These are phyloP conservation scores for Xylaria sp. DNA, from an alignment of 2,329 filamentous ascomycete species.

Conservation along the genomic window DNA sequence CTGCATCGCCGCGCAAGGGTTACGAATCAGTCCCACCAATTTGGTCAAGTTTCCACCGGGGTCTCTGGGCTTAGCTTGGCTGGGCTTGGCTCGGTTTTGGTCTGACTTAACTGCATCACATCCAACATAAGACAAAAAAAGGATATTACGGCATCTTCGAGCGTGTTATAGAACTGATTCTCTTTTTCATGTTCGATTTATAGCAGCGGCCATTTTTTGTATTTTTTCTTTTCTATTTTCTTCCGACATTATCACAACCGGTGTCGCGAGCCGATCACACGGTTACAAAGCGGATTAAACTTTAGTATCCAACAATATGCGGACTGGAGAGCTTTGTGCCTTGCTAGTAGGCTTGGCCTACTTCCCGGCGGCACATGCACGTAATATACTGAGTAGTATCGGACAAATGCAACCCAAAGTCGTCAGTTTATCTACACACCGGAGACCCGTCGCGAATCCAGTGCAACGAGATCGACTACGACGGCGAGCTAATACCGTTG, in stretches of 20 bases:
- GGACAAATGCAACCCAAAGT: slow-evolving; percentile 53
- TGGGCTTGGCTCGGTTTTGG: slow-evolving; percentile 9
- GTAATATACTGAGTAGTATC: slow-evolving; percentile 43
- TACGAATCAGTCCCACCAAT: slow-evolving; percentile 45
- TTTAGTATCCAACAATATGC: slow-evolving; percentile 41
- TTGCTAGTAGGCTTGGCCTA: slow-evolving; percentile 46
- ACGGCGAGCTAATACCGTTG: slow-evolving; percentile 57
- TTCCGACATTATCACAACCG: background rate
- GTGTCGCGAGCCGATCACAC: background rate
- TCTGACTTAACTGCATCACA: background rate
- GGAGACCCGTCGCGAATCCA: slow-evolving; percentile 55
- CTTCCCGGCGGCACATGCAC: slow-evolving; percentile 43
- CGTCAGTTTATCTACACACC: slow-evolving; percentile 59
- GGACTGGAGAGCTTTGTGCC: slow-evolving; percentile 43
- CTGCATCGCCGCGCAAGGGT: slow-evolving; percentile 35
- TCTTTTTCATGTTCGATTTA: background rate
- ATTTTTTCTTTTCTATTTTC: background rate
- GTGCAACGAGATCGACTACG: slow-evolving; percentile 58
- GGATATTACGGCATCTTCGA: slow-evolving; percentile 11
- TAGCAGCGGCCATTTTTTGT: background rate
- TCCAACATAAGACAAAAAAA: slow-evolving; percentile 37
- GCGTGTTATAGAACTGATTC: background rate
- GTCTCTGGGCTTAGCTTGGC: slow-evolving; percentile 28
- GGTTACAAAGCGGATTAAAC: slow-evolving; percentile 1
- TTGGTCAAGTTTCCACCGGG: slow-evolving; percentile 31